These are phyloP conservation scores for Pyricularia sp. DNA, from an alignment of 2,329 filamentous ascomycete genomes.

Conservation along the genomic window DNA sequence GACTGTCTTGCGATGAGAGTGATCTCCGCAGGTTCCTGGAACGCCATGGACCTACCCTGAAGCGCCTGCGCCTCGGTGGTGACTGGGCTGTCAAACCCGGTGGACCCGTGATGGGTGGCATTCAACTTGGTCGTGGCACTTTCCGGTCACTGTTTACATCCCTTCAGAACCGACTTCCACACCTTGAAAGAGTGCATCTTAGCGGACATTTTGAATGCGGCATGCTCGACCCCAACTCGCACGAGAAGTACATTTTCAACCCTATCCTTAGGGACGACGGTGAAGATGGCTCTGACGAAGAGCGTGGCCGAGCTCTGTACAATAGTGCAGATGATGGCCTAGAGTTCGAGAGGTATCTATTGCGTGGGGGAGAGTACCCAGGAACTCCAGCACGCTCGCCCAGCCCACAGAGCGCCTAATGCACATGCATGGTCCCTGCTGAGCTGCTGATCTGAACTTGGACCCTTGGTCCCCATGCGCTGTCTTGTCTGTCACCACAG, in stretches of 20 bases:
- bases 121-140: constrained; percentile 33
- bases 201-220: constrained; percentile 36
- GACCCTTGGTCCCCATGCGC: neutral
- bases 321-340: constrained; percentile 25
- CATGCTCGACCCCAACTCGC: constrained; percentile 23
- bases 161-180: constrained; percentile 25
- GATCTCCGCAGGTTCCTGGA: constrained; percentile 32
- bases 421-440: neutral
- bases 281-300: constrained; percentile 17
- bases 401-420: neutral
- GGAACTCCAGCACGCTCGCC: constrained; percentile 8
- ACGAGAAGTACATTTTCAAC: constrained; percentile 32
- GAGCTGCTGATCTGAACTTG: neutral
- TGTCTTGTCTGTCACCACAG: neutral
- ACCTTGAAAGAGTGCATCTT: constrained; percentile 31
- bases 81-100: constrained; percentile 28
- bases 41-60: constrained; percentile 27
- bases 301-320: constrained; percentile 16
- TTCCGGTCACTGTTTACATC: constrained; percentile 32
- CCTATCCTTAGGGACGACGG: constrained; percentile 19
- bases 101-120: constrained; percentile 28
- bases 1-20: constrained; percentile 31
- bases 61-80: constrained; percentile 33
- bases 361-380: constrained; percentile 28
- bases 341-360: constrained; percentile 30